Base-by-base conservation (phyloP, 106 monocot genomes). In the Allium fistulosum region DNA sequence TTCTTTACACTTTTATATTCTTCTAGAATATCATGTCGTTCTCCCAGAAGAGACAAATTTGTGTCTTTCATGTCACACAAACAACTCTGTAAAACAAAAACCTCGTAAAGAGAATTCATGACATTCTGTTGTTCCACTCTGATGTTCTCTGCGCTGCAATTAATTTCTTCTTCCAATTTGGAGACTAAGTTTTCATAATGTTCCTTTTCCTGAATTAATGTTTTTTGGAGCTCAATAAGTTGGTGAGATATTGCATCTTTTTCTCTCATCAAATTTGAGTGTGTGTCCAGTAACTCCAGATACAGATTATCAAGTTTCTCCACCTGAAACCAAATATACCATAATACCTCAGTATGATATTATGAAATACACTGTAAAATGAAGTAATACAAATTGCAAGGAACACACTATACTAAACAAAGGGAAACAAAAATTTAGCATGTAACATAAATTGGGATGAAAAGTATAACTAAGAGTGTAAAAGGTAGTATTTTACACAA, bases 261-360 rank as follows among this genome's bases (percentile, higher is more conserved):
- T 17, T 78, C 82, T 37, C 70, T 67, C 49, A 69, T 63, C 62
- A 85, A 60, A 69, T 58, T 72, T 37, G 66, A 47, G 53, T 77
- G 12, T 16, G 69, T 65, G 11, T 62, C 66, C 72, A 74, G 70
- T 57, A 90, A 72, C 55, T 80, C 75, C 17, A 63, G 53, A 69
- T 68, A 66, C 14, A 58, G 80, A 26, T n/a, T 61, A 70, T 80
- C 83, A 69, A 85, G 50, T 37, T 74, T 51, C 57, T 80, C 69
- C 22, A 80, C 72, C 79, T 82, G 71, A 49, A 67, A 73, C 28
- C 12, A 22, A 22, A 22, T 22, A 22, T 22, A 1, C 22, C 22
- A 22, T 22, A 22, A 22, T 22, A 22, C 22, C 22, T 22, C 22
- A 22, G 22, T 22, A 1, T 22, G 22, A 22, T 22, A 22, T 22